Base-by-base conservation (phyloP, 495 filamentous ascomycete genomes). In the Penicillium cinerascens region DNA sequence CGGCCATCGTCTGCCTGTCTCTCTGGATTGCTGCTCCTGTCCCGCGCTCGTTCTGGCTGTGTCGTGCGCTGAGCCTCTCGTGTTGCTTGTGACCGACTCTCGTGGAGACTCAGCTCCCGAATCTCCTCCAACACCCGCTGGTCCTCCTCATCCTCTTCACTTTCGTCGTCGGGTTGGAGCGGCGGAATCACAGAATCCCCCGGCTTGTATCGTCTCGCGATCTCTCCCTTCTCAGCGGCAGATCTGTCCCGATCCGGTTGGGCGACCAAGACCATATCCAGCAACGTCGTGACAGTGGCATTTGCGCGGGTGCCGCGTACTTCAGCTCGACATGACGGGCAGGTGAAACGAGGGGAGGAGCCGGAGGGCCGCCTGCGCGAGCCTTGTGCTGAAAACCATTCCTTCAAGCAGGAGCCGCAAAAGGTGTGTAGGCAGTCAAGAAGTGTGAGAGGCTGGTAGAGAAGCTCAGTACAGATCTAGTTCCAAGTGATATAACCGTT, bases 381-480 rank as follows among this genome's bases (percentile, higher is more conserved):
- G 45, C 75, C 77, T 58, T 86, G 83, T 49, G 69, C 82, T 11
- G 68, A 58, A 72, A 98, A 98, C 93, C 93, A 97, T 71, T 91
- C 85, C 71, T 95, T 95, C 52, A 97, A 67, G 65, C 93, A 98
- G 25, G 88, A 86, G 50, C 90, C 93, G 74, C 93, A 97, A 73
- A 93, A 97, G 35, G 92, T 95, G 74, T 98, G 93, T 1, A 98
- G 84, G 67, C 93, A 98, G 76, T 97, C 89, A 65, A 98, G 88
- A 52, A 97, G 87, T 26, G 92, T 96, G 52, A 97, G 83, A 17
- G 93, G 93, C 66, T 96, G 89, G 75, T 89, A 95, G 54, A 98
- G 88, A 46, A 97, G 78, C 64, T 98, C 93, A 52, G 92, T 92
- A 72, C 93, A 98, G 58, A 98, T 97, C 92, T 97, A 56, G 20